Evolutionary conservation across 2,329 filamentous ascomycete species (phyloP).

Genomic region (Verticillium alfalfae): DNA sequence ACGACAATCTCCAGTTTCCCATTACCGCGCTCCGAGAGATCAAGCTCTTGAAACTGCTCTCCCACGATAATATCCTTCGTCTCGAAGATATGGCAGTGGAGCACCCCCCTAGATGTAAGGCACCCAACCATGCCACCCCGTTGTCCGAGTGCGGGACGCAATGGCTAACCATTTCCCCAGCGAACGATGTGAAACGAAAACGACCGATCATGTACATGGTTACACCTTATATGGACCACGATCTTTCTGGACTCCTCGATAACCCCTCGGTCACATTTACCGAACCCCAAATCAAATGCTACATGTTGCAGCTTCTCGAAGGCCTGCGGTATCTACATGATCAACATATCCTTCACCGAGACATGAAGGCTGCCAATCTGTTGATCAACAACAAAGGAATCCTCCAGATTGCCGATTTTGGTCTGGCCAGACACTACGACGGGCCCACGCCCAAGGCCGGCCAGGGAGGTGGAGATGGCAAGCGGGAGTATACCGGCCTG

Average conservation of each 20-base stretch:
- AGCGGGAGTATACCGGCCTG: constrained; percentile 88
- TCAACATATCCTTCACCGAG: constrained; percentile 83
- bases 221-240: constrained; percentile 97
- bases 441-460: constrained; percentile 73
- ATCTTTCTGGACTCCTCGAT: constrained; percentile 92
- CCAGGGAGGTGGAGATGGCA: constrained; percentile 75
- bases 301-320: constrained; percentile 87
- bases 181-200: constrained; percentile 62
- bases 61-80: constrained; percentile 79
- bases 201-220: constrained; percentile 96
- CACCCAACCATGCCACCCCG: constrained; percentile 11
- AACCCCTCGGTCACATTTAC: constrained; percentile 87
- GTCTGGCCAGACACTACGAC: constrained; percentile 88
- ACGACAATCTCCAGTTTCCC: constrained; percentile 59
- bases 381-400: constrained; percentile 93
- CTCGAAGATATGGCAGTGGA: constrained; percentile 97
- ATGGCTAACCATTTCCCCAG: constrained; percentile 30
- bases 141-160: too few relatives aligned
- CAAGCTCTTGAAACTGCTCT: constrained; percentile 93
- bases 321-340: constrained; percentile 88
- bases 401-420: constrained; percentile 95
- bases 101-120: constrained; percentile 55
- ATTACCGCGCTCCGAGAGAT: constrained; percentile 97
- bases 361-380: constrained; percentile 98
- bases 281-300: constrained; percentile 93